Conservation (phyloP, 73 alveolate species). For the Vitrella brassicaformis region DNA sequence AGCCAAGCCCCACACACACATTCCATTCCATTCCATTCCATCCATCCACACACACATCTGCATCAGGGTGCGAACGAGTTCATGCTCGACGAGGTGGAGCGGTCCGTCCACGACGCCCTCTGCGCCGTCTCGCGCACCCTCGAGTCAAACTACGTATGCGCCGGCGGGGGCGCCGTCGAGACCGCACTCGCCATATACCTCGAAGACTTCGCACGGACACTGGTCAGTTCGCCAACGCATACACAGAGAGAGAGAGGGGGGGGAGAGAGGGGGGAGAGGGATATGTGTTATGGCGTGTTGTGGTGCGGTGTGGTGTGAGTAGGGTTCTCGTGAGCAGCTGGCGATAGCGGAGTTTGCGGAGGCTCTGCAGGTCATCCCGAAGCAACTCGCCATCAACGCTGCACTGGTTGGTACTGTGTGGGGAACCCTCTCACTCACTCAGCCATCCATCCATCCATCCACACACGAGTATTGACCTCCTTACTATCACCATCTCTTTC, state of each 20-base stretch:
- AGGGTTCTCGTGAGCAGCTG: slow-evolving; percentile 83
- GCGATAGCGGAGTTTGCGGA: slow-evolving; percentile 96
- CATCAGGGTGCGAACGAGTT: slow-evolving; percentile 93
- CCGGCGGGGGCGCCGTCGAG: slow-evolving; percentile 99
- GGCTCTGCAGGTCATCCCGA: slow-evolving; percentile 80
- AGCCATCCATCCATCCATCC: too few relatives aligned
- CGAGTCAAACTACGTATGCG: slow-evolving; percentile 75
- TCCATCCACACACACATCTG: too few relatives aligned
- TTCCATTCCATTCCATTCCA: neutral
- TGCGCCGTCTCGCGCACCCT: slow-evolving; percentile 92
- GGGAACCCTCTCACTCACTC: too few relatives aligned
- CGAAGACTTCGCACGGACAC: slow-evolving; percentile 62
- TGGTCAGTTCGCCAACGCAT: neutral
- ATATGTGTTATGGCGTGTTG: neutral
- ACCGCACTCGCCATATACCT: slow-evolving; percentile 81
- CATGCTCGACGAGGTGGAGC: slow-evolving; percentile 91
- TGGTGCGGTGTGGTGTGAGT: neutral
- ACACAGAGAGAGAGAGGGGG: neutral
- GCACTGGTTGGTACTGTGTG: slow-evolving; percentile 94
- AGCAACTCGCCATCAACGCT: slow-evolving; percentile 92
- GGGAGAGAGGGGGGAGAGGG: neutral
- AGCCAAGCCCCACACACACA: neutral
- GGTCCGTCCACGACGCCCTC: slow-evolving; percentile 82
- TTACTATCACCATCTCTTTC: too few relatives aligned
- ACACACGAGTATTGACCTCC: too few relatives aligned